Percentiles rank a stretch among this genome's conserved stretches.
Conservation (phyloP, 257 asterid species). For the Rehmannia glutinosa region DNA sequence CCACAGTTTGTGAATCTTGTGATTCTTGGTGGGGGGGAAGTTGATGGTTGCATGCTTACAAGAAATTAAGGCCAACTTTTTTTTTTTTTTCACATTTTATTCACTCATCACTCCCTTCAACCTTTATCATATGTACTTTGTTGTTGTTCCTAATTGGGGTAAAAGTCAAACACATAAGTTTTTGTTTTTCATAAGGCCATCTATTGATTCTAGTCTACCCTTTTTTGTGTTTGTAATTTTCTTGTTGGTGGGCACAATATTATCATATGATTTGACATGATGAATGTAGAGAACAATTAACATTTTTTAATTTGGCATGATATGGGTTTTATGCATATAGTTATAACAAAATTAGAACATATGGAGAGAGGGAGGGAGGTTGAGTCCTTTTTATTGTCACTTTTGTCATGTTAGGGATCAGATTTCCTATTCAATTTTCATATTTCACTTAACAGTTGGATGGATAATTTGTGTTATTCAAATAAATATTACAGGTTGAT, state of each 20-base stretch:
- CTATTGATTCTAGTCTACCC: background rate
- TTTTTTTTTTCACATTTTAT: background rate
- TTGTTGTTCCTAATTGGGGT: slow-evolving; percentile 20
- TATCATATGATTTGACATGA: slow-evolving; percentile 14
- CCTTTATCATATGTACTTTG: slow-evolving; percentile 24
- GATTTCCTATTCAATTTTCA: too few species aligned
- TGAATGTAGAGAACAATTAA: background rate
- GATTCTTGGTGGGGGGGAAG: slow-evolving; percentile 40
- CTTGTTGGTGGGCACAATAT: background rate
- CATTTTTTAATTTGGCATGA: too few species aligned
- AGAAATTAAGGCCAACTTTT: too few species aligned
- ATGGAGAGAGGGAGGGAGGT: too few species aligned
- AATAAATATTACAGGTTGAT: too few species aligned
- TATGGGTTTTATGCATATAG: too few species aligned
- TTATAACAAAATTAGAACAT: too few species aligned
- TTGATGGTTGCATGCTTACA: slow-evolving; percentile 49
- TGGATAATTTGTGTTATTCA: too few species aligned
- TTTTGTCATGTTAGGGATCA: too few species aligned
- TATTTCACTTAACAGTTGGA: too few species aligned
- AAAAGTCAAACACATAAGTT: slow-evolving; percentile 26
- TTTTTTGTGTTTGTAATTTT: slow-evolving; percentile 7
- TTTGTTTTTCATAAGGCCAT: background rate
- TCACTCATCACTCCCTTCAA: slow-evolving; percentile 15
- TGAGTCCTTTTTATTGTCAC: too few species aligned
- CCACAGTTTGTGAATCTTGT: slow-evolving; percentile 3